Percentiles rank a stretch among this genome's conserved stretches.
Conservation (phyloP, 202 grass and related monocot species). For the Schoenoplectus triqueter region DNA sequence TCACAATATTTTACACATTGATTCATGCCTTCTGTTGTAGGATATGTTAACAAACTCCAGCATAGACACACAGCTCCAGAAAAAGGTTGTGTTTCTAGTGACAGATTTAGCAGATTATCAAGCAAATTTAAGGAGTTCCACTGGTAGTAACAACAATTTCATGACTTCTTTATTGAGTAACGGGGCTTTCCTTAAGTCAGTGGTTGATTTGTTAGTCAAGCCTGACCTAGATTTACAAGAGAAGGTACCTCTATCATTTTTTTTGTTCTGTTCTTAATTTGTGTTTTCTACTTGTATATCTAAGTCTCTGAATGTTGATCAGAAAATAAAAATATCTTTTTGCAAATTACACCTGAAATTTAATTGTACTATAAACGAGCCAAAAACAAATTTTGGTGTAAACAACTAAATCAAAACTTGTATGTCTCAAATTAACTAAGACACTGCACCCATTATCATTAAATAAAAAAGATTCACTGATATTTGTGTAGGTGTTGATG, state of each 20-base stretch:
- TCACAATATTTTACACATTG: not conserved
- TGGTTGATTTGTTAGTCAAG: slow-evolving; percentile 61
- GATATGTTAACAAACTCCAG: slow-evolving; percentile 64
- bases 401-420: not conserved
- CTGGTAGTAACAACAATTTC: slow-evolving; percentile 7
- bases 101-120: slow-evolving; percentile 83
- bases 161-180: slow-evolving; percentile 63
- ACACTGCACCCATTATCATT: slow-evolving; percentile 1
- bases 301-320: not conserved
- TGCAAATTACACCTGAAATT: no score
- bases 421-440: not conserved
- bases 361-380: not conserved
- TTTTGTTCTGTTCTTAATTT: not conserved
- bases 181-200: slow-evolving; percentile 61
- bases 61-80: slow-evolving; percentile 61
- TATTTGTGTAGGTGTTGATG: slow-evolving; percentile 62
- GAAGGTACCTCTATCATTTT: slow-evolving; percentile 53
- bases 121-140: slow-evolving; percentile 46
- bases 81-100: slow-evolving; percentile 75
- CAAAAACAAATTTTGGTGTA: not conserved
- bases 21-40: slow-evolving; percentile 48
- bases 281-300: not conserved
- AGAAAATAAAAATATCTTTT: not conserved
- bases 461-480: not conserved
- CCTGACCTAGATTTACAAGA: slow-evolving; percentile 91